These are phyloP conservation scores for Juglanconis juglandina DNA, from an alignment of 2,329 filamentous ascomycete genomes.

Conservation along the genomic window DNA sequence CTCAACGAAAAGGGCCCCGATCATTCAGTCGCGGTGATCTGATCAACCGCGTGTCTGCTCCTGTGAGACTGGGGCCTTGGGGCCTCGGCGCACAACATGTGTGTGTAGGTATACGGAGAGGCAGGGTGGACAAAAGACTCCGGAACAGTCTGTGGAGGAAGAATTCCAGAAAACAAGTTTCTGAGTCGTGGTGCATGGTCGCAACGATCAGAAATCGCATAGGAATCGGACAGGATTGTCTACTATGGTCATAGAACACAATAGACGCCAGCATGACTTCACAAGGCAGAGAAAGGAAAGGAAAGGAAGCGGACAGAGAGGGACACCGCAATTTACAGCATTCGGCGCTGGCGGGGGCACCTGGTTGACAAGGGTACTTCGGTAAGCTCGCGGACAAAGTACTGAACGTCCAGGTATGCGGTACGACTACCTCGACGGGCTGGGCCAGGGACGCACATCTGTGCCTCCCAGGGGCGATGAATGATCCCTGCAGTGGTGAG, in stretches of 20 bases:
- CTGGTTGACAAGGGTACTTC: background rate
- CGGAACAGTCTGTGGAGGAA: background rate
- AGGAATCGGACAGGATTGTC: background rate
- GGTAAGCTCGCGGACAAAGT: background rate
- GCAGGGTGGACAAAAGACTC: background rate
- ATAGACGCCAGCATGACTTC: background rate
- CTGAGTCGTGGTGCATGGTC: background rate
- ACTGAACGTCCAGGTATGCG: background rate
- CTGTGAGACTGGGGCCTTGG: too few relatives aligned
- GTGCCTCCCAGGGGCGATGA: too few relatives aligned
- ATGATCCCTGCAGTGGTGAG: too few relatives aligned
- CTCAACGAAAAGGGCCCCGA: too few relatives aligned
- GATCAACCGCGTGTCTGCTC: too few relatives aligned
- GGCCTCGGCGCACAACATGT: too few relatives aligned
- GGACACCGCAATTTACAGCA: background rate
- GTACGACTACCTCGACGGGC: too few relatives aligned
- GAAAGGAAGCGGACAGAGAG: background rate
- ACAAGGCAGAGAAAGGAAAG: background rate
- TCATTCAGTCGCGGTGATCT: too few relatives aligned
- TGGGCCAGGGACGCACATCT: too few relatives aligned
- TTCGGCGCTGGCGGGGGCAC: background rate
- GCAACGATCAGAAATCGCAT: background rate
- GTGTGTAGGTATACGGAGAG: background rate
- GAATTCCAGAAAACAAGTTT: slow-evolving; percentile 9
- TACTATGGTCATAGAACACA: background rate